A percentile compares a stretch with the other conserved stretches of the same genome.
phyloP scores from a whole-genome alignment of 768 basidiomycete species.

The Hypsizygus marmoreus region DNA sequence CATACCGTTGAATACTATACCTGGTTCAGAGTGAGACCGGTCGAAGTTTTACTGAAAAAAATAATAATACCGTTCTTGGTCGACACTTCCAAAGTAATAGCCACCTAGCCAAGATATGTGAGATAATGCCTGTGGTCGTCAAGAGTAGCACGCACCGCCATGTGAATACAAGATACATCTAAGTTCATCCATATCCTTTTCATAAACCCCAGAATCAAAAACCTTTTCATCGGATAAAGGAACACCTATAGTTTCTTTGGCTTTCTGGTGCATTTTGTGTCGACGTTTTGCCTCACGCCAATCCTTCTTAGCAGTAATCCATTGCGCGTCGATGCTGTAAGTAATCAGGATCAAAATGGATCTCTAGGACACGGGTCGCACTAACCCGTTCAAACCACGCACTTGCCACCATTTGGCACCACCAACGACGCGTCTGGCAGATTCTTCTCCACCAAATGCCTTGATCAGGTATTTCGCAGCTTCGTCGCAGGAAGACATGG shows the following conservation, averaged over 20 bases:
- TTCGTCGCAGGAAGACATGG: conserved; percentile 72
- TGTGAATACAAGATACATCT: conserved; percentile 83
- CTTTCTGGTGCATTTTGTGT: conserved; percentile 47
- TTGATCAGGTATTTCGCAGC: conserved; percentile 74
- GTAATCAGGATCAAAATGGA: conserved; percentile 7
- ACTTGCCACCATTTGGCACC: conserved; percentile 99
- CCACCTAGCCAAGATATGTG: conserved; percentile 47
- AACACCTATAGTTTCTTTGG: conserved; percentile 21
- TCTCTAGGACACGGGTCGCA: too few species aligned
- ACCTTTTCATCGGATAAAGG: conserved; percentile 11
- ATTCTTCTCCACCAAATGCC: conserved; percentile 83
- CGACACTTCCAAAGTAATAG: conserved; percentile 83
- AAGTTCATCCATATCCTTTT: conserved; percentile 79
- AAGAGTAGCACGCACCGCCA: conserved; percentile 52
- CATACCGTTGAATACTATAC: conserved; percentile 79
- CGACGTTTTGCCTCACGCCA: conserved; percentile 69
- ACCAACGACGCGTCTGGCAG: conserved; percentile 70
- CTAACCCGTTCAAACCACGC: conserved; percentile 75
- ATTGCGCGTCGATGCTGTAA: conserved; percentile 78
- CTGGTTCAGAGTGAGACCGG: conserved; percentile 31
- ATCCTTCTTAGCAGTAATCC: conserved; percentile 86
- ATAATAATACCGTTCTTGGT: conserved; percentile 62
- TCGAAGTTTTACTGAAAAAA: not conserved
- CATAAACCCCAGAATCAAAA: conserved; percentile 43
- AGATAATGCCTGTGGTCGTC: not conserved